A percentile compares a stretch with the other conserved stretches of the same genome.
Conservation (phyloP, 352 stramenopile species). For the Phytophthora parvispora region DNA sequence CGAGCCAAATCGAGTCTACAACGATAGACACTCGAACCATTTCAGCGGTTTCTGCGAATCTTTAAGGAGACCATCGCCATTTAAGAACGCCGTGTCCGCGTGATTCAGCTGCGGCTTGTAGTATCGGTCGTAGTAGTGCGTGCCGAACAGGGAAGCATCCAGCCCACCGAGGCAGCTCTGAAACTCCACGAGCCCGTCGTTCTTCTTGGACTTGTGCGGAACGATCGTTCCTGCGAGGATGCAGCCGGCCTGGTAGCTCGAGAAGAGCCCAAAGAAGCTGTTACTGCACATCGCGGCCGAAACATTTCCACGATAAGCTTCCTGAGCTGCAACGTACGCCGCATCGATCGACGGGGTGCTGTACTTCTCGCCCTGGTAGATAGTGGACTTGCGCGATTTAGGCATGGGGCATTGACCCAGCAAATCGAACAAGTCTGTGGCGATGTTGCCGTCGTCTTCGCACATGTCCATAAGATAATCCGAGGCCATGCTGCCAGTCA, state of each 20-base stretch:
- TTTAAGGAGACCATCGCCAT: constrained; percentile 41
- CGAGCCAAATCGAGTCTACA: constrained; percentile 21
- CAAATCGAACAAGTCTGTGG: constrained; percentile 23
- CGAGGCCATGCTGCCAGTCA: constrained; percentile 53
- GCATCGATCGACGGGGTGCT: constrained; percentile 23
- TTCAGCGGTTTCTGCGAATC: constrained; percentile 43
- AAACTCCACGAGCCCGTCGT: constrained; percentile 54
- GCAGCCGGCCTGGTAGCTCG: constrained; percentile 16
- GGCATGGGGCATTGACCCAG: constrained; percentile 44
- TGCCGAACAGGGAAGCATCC: constrained; percentile 29
- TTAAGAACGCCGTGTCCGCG: constrained; percentile 49
- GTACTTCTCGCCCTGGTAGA: constrained; percentile 40
- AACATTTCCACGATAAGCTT: constrained; percentile 41
- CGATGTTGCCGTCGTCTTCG: constrained; percentile 1
- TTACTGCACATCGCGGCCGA: constrained; percentile 50
- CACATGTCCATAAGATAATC: constrained; percentile 45
- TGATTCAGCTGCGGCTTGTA: constrained; percentile 56
- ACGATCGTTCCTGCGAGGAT: constrained; percentile 20
- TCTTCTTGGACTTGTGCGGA: constrained; percentile 36
- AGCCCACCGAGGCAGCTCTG: constrained; percentile 45
- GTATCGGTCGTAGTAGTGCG: constrained; percentile 30
- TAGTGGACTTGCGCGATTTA: constrained; percentile 25
- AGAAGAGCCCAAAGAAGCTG: constrained; percentile 42
- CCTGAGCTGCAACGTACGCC: constrained; percentile 37
- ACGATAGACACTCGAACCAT: constrained; percentile 49